Conservation (phyloP, 805 yeast species). For the Torulaspora maleeae region DNA sequence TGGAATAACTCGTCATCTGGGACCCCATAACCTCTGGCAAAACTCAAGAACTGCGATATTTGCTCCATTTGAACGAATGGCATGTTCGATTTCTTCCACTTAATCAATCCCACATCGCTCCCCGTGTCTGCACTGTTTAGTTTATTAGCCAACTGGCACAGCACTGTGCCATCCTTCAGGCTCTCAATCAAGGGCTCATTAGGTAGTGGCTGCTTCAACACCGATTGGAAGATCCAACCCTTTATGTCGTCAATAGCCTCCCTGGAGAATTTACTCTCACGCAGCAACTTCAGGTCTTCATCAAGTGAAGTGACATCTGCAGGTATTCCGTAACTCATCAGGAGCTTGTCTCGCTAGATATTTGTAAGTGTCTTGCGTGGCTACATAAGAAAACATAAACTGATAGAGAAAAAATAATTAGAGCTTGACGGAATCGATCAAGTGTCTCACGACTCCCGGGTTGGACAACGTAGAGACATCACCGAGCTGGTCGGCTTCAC, state of each 20-base stretch:
- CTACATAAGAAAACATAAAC: not conserved
- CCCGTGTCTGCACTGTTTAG: slow-evolving; percentile 40
- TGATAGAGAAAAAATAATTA: slow-evolving; percentile 1
- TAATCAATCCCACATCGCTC: slow-evolving; percentile 28
- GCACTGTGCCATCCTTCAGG: slow-evolving; percentile 56
- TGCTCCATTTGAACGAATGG: slow-evolving; percentile 83
- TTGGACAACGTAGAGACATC: slow-evolving; percentile 74
- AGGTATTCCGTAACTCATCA: slow-evolving; percentile 1
- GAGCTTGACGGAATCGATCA: slow-evolving; percentile 49
- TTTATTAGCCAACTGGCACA: slow-evolving; percentile 41
- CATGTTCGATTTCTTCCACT: slow-evolving; percentile 58
- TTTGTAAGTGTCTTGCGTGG: not conserved
- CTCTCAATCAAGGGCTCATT: slow-evolving; percentile 47
- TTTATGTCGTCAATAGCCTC: slow-evolving; percentile 41
- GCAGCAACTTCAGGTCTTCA: slow-evolving; percentile 50
- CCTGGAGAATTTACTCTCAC: slow-evolving; percentile 48
- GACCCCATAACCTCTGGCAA: slow-evolving; percentile 60
- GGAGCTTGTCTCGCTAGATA: not conserved
- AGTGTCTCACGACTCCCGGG: slow-evolving; percentile 65
- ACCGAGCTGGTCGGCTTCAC: slow-evolving; percentile 77
- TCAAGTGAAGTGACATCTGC: slow-evolving; percentile 56
- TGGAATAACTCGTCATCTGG: slow-evolving; percentile 80
- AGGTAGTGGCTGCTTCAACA: slow-evolving; percentile 34
- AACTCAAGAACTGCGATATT: slow-evolving; percentile 62
- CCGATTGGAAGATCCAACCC: slow-evolving; percentile 49